These are phyloP conservation scores for Hypholoma fasciculare DNA, from an alignment of 768 basidiomycete species.

Conservation along the genomic window DNA sequence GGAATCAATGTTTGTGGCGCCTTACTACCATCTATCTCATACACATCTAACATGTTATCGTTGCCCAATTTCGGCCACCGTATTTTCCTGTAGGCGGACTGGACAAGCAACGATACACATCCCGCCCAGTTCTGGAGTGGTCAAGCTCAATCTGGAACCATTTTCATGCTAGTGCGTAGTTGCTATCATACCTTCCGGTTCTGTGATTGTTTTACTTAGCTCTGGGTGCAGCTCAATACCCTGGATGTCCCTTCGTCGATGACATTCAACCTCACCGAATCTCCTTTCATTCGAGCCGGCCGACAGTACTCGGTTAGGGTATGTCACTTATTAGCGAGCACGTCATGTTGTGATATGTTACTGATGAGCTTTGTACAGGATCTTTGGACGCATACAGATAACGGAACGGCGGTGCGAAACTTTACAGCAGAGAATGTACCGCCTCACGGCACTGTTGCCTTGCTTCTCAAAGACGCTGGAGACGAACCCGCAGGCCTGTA, in stretches of 20 bases:
- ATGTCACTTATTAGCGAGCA: constrained; percentile 16
- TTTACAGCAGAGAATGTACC: constrained; percentile 55
- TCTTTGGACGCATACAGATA: constrained; percentile 70
- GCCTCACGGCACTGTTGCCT: constrained; percentile 68
- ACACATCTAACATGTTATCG: neutral
- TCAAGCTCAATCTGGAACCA: constrained; percentile 57
- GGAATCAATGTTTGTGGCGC: constrained; percentile 54
- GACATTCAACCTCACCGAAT: constrained; percentile 66
- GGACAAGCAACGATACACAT: constrained; percentile 41
- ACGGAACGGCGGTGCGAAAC: constrained; percentile 64
- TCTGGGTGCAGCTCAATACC: constrained; percentile 49
- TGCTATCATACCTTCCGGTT: no score
- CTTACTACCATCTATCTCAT: neutral
- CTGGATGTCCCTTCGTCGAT: constrained; percentile 53
- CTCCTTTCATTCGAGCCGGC: constrained; percentile 69
- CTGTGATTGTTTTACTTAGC: no score
- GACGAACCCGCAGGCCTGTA: constrained; percentile 60
- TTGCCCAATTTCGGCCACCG: neutral
- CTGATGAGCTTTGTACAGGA: constrained; percentile 40
- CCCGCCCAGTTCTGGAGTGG: constrained; percentile 75
- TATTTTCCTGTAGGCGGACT: constrained; percentile 32
- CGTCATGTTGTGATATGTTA: neutral
- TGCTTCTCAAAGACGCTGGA: constrained; percentile 65
- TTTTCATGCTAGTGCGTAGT: constrained; percentile 61
- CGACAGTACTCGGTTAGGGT: constrained; percentile 66